phyloP scores from a whole-genome alignment of 805 yeast genomes.

The Lipomyces chichibuensis region DNA sequence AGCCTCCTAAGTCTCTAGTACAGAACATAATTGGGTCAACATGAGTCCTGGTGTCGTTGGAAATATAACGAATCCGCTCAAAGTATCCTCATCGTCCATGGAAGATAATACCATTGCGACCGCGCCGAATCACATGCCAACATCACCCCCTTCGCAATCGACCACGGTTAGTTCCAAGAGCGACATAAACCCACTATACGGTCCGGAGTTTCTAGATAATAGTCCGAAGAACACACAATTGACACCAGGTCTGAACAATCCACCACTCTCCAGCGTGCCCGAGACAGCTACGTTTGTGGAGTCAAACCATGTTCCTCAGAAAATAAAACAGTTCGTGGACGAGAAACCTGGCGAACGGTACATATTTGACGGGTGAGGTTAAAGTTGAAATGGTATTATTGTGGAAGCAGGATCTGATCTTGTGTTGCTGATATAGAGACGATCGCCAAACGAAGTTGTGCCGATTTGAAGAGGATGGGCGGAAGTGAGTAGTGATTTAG shows the following conservation, averaged over 20 bases:
- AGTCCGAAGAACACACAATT: background rate
- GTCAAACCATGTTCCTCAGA: background rate
- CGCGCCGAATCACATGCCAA: background rate
- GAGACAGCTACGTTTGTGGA: background rate
- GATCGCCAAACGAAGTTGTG: slow-evolving; percentile 21
- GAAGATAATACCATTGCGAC: background rate
- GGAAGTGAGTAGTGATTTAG: slow-evolving; percentile 12
- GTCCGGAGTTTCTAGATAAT: background rate
- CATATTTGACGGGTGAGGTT: slow-evolving; percentile 20
- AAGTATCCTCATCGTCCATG: background rate
- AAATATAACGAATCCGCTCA: background rate
- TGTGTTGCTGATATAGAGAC: slow-evolving; percentile 2
- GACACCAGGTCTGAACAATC: background rate
- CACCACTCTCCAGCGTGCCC: background rate
- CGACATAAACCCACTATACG: background rate
- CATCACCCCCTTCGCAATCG: background rate
- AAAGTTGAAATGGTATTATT: background rate
- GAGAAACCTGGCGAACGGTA: slow-evolving; percentile 14
- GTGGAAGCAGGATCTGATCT: background rate
- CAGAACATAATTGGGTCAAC: background rate
- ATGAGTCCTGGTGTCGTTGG: background rate
- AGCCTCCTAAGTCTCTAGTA: background rate
- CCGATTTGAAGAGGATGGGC: slow-evolving; percentile 11
- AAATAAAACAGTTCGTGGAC: slow-evolving; percentile 14
- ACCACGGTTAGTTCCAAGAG: background rate